Evolutionary conservation across 225 moss, liverwort and hornwort genomes (phyloP), one percentile per base, ranked within the genome.

Genomic region (Polytrichum formosum): DNA sequence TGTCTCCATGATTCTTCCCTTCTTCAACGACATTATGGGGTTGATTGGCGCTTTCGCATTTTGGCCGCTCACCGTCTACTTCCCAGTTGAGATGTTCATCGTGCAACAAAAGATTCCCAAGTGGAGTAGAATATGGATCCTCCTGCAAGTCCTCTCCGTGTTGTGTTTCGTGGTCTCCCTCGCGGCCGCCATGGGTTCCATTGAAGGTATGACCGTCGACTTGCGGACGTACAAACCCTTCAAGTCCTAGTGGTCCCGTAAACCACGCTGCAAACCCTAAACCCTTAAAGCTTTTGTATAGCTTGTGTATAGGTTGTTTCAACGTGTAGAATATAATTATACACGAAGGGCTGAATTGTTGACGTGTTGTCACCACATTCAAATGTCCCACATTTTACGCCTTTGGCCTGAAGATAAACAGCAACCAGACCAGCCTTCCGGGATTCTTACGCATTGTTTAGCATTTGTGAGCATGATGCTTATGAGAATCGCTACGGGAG

Each of bases 21-120:
- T 95, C 77, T 95, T 95, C 85, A 94, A 90, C 77, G 88, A 83
- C 67, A 73, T 94, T 19, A 86, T 89, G 77, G 88, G 90, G 63
- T 64, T 90, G 31, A 70, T 95, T 67, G 94, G 94, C 75, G 90
- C 94, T 21, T 73, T 90, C 54, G 80, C 77, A 28, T 95, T 95
- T 71, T 95, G 84, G 77, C 94, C 94, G 4, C 78, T 95, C 1
- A 89, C 86, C 19, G 89, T 95, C 4, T 90, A 89, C 79, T 92
- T 90, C 63, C 94, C 94, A 26, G 69, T 94, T 20, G 74, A 84
- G 70, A 94, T 92, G 79, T 90, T 79, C 65, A 92, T 92, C 28
- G 76, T 70, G 21, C 83, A 85, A 73, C 58, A 72, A 33, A 55
- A 71, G 27, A 65, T 92, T n/a, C 74, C 64, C 18, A 66, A 18